Conservation (phyloP, 441 rosid genomes). For the Mallotus japonicus region DNA sequence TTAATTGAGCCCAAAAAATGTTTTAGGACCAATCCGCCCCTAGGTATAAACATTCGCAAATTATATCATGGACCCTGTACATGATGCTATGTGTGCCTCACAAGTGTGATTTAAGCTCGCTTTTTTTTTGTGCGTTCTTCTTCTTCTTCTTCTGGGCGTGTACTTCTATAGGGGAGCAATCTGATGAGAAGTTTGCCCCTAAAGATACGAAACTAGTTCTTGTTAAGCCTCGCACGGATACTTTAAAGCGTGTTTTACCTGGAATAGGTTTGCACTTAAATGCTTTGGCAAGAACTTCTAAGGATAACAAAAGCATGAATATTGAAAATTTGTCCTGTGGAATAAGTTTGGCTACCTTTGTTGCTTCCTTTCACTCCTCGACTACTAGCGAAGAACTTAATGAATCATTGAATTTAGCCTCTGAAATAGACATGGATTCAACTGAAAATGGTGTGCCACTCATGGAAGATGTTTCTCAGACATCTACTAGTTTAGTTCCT, state of each 20-base stretch:
- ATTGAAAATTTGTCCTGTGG: constrained; percentile 46
- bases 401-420: constrained; percentile 39
- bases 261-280: constrained; percentile 96
- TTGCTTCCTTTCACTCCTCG: constrained; percentile 33
- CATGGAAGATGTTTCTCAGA: constrained; percentile 47
- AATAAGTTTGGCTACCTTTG: constrained; percentile 39
- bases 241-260: constrained; percentile 57
- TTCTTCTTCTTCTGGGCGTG: background rate
- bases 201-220: constrained; percentile 36
- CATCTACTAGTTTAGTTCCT: constrained; percentile 34
- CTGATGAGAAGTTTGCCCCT: constrained; percentile 28
- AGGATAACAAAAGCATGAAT: constrained; percentile 40
- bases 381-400: constrained; percentile 32
- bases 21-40: no score
- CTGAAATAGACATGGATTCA: constrained; percentile 51
- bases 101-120: no score
- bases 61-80: no score
- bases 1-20: no score
- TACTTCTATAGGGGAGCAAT: constrained; percentile 29
- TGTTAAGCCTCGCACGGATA: constrained; percentile 41
- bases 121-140: no score
- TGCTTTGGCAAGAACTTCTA: constrained; percentile 61
- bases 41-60: no score
- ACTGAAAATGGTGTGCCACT: constrained; percentile 35
- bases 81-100: no score